These are phyloP conservation scores for Spiraea crenata DNA, from an alignment of 331 rosid species.

Conservation along the genomic window DNA sequence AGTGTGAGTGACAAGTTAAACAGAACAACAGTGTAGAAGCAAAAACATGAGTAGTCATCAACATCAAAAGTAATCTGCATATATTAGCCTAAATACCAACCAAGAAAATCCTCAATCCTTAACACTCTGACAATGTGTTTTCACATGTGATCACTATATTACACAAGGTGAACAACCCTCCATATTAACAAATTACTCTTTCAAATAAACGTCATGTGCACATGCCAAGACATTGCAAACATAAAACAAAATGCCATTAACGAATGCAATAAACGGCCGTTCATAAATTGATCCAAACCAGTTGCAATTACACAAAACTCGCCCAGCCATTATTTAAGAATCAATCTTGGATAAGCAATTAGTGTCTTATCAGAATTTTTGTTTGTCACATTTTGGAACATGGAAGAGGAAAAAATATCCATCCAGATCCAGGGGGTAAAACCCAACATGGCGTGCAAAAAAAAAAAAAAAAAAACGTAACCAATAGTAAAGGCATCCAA, in stretches of 20 bases:
- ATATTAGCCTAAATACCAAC: neutral
- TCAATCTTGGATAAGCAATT: neutral
- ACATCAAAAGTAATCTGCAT: neutral
- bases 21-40: neutral
- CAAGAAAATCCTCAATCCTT: neutral
- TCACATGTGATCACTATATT: neutral
- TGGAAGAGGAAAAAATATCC: neutral
- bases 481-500: neutral
- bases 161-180: neutral
- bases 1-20: neutral
- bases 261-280: neutral
- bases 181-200: neutral
- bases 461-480: no score
- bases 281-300: neutral
- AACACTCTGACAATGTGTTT: neutral
- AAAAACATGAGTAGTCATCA: neutral
- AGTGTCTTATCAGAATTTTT: neutral
- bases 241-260: neutral
- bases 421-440: neutral
- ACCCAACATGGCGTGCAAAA: neutral
- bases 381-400: neutral
- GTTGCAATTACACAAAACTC: neutral
- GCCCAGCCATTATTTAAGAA: neutral
- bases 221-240: neutral
- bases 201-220: neutral